Evolutionary conservation across 1,139 yeast genomes (phyloP).

Genomic region (Geotrichum phurueaensis): DNA sequence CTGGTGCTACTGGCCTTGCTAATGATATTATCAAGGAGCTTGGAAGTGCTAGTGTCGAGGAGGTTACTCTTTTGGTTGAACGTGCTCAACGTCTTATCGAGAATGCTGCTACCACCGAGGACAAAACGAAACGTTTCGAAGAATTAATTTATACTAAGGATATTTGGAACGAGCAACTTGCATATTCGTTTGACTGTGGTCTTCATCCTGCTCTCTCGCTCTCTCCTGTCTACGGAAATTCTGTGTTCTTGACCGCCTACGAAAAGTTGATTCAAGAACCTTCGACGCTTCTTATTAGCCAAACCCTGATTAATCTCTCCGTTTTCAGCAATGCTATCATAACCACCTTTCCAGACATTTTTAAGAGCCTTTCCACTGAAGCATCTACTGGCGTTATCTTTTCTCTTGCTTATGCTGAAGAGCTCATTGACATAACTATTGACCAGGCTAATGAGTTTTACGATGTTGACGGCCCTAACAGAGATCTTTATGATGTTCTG

Average conservation of each 20-base stretch:
- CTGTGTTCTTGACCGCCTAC: conserved; percentile 8
- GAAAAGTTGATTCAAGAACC: conserved; percentile 3
- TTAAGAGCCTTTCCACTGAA: background rate
- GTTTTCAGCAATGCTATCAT: conserved; percentile 12
- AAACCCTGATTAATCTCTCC: conserved; percentile 8
- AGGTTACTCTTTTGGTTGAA: conserved; percentile 9
- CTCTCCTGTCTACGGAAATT: conserved; percentile 13
- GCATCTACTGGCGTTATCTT: background rate
- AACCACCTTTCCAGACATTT: conserved; percentile 7
- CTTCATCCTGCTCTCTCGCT: conserved; percentile 5
- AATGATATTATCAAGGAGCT: conserved; percentile 12
- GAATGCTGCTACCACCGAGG: background rate
- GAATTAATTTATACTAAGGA: conserved; percentile 1
- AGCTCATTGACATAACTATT: conserved; percentile 8
- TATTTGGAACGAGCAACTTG: conserved; percentile 7
- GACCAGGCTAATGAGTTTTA: conserved; percentile 4
- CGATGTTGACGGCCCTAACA: background rate
- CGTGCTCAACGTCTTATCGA: conserved; percentile 13
- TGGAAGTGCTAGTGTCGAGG: conserved; percentile 7
- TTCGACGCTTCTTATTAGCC: background rate
- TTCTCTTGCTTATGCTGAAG: conserved; percentile 12
- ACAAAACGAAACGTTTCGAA: conserved; percentile 4
- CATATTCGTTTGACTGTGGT: conserved; percentile 10
- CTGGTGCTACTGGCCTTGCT: conserved; percentile 7
- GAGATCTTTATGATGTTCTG: conserved; percentile 10